These are phyloP conservation scores for Lasiodiplodia sp. DNA, from an alignment of 2,329 filamentous ascomycete genomes.

Conservation along the genomic window DNA sequence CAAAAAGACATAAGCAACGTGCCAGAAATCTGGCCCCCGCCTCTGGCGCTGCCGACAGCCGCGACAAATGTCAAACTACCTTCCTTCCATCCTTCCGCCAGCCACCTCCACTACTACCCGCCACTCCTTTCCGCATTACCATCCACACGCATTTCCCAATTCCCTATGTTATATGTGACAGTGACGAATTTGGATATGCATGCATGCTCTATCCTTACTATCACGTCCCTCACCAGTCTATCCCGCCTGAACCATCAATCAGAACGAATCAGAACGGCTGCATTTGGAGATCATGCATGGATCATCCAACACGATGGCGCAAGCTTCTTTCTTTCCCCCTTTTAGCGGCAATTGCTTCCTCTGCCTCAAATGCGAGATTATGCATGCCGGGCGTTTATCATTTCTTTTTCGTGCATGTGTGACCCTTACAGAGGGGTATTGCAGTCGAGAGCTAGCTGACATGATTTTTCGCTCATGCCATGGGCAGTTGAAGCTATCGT, in stretches of 20 bases:
- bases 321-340: too few relatives aligned
- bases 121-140: not conserved
- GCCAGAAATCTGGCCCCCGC: too few relatives aligned
- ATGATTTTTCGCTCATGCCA: too few relatives aligned
- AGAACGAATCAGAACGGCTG: not conserved
- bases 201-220: not conserved
- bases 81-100: not conserved
- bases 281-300: not conserved
- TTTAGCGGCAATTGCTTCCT: too few relatives aligned
- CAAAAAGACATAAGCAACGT: not conserved
- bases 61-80: too few relatives aligned
- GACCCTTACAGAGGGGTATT: too few relatives aligned
- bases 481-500: too few relatives aligned
- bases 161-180: not conserved
- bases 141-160: not conserved
- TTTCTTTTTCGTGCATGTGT: too few relatives aligned
- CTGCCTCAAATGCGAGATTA: too few relatives aligned
- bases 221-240: not conserved
- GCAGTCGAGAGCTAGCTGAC: too few relatives aligned
- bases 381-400: too few relatives aligned
- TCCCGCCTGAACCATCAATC: not conserved
- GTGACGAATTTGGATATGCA: not conserved
- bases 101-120: not conserved
- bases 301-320: not conserved
- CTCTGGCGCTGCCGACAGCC: too few relatives aligned